Evolutionary conservation across 2,329 filamentous ascomycete species (phyloP), one percentile per base, ranked within the genome.

Genomic region (Gliomastix tumulicola): DNA sequence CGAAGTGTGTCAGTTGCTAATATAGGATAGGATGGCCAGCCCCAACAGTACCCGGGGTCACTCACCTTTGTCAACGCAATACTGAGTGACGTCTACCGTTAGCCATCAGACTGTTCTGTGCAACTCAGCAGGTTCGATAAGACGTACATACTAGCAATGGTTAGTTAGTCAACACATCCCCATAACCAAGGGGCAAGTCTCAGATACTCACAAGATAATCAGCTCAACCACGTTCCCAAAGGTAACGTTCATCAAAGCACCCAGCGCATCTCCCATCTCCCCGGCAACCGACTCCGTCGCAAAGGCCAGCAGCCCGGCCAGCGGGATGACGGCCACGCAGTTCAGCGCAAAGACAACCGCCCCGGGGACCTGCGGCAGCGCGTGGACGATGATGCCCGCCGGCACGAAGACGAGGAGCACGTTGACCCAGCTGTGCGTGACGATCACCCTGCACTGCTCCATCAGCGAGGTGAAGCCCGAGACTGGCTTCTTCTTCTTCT

Each of bases 171-270:
- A n/a, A n/a, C n/a, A n/a, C n/a, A n/a, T n/a, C n/a, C n/a, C n/a
- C n/a, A n/a, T n/a, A n/a, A n/a, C n/a, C n/a, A n/a, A n/a, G n/a
- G n/a, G n/a, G n/a, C n/a, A n/a, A n/a, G n/a, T n/a, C n/a, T n/a
- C 16, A 38, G 36, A 37, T 30, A 52, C 67, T 55, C 56, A 74
- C 68, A 86, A 88, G 44, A 88, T 86, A 53, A 88, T 88, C 53
- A 88, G 60, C 58, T 88, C 84, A 18, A 88, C 84, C 17, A 83
- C 81, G 55, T 88, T 88, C 47, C 84, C 82, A 63, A 87, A 86
- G 8, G 82, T 86, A 41, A 87, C 79, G 50, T 87, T 88, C 54
- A 87, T 71, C 49, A 88, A 59, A 22, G 83, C 82, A 38, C 82
- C 82, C 32, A 86, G 64, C 4, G 81, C 81, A 53, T 88, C 83